A percentile compares a stretch with the other conserved stretches of the same genome.
phyloP scores from a whole-genome alignment of 208 protist genomes.

The Trypanosoma avium region DNA sequence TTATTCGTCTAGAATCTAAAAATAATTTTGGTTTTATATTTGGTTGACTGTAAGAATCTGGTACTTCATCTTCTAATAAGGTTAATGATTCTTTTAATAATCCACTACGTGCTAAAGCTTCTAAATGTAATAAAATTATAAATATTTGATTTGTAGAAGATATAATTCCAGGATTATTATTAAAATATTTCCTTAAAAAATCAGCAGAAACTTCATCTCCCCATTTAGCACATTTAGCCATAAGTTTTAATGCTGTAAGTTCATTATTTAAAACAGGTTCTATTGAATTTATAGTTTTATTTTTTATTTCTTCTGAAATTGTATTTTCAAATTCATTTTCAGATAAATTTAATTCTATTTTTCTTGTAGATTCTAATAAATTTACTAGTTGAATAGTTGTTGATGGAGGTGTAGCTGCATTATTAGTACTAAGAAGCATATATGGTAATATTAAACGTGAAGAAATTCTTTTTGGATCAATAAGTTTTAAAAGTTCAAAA shows the following conservation, averaged over 20 bases:
- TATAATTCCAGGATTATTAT: constrained; percentile 29
- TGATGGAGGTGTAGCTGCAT: constrained; percentile 54
- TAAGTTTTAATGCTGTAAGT: constrained; percentile 65
- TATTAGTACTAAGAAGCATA: constrained; percentile 64
- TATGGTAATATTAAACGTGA: constrained; percentile 68
- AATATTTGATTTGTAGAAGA: constrained; percentile 31
- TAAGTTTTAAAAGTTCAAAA: constrained; percentile 48
- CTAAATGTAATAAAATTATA: constrained; percentile 48
- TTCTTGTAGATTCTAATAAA: constrained; percentile 27
- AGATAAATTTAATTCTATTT: not conserved
- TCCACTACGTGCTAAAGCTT: constrained; percentile 40
- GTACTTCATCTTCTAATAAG: constrained; percentile 52
- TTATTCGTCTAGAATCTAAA: constrained; percentile 39
- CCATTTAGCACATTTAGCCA: constrained; percentile 75
- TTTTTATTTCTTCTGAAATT: not conserved
- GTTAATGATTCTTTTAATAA: constrained; percentile 43
- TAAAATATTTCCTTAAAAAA: constrained; percentile 47
- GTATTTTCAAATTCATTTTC: not conserved
- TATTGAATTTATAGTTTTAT: not conserved
- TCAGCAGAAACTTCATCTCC: constrained; percentile 44
- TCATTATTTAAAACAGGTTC: constrained; percentile 66
- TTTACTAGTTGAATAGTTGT: constrained; percentile 53
- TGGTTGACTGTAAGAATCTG: constrained; percentile 31
- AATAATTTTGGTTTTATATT: constrained; percentile 61
- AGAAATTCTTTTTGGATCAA: constrained; percentile 45